Percentiles rank a stretch among this genome's conserved stretches.
These are phyloP conservation scores for Amanita inopinata DNA, from an alignment of 768 basidiomycete species.

Conservation along the genomic window DNA sequence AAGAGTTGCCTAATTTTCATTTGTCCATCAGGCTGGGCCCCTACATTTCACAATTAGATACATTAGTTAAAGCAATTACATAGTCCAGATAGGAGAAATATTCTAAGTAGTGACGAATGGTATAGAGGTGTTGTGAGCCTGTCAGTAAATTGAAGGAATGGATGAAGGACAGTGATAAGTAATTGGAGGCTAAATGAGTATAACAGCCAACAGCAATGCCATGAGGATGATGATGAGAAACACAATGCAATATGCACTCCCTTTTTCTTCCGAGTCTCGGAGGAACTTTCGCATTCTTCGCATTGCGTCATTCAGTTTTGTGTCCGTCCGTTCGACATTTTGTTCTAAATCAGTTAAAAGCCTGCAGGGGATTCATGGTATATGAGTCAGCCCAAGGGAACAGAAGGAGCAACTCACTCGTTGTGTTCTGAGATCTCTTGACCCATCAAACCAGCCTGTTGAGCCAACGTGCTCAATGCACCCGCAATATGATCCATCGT, in stretches of 20 bases:
- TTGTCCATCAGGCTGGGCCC: no score
- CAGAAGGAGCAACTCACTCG: conserved; percentile 41
- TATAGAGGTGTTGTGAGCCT: no score
- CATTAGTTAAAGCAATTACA: no score
- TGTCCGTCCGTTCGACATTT: conserved; percentile 63
- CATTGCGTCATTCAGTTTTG: conserved; percentile 57
- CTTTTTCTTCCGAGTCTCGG: conserved; percentile 81
- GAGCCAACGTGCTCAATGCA: conserved; percentile 72
- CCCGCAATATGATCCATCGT: conserved; percentile 84
- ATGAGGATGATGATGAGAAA: conserved; percentile 75
- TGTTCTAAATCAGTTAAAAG: conserved; percentile 71
- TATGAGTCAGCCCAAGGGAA: neutral
- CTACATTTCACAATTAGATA: no score
- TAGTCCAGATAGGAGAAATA: no score
- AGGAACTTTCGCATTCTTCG: conserved; percentile 69
- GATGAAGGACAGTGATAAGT: neutral
- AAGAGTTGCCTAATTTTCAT: no score
- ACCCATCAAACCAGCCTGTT: conserved; percentile 93
- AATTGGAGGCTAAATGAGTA: conserved; percentile 43
- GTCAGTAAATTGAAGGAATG: neutral
- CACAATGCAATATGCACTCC: conserved; percentile 84
- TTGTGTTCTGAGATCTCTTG: conserved; percentile 87
- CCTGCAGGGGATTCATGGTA: conserved; percentile 28
- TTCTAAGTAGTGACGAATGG: no score
- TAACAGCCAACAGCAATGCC: conserved; percentile 69